Conservation (phyloP, 331 rosid genomes). For the Ulmus americana region DNA sequence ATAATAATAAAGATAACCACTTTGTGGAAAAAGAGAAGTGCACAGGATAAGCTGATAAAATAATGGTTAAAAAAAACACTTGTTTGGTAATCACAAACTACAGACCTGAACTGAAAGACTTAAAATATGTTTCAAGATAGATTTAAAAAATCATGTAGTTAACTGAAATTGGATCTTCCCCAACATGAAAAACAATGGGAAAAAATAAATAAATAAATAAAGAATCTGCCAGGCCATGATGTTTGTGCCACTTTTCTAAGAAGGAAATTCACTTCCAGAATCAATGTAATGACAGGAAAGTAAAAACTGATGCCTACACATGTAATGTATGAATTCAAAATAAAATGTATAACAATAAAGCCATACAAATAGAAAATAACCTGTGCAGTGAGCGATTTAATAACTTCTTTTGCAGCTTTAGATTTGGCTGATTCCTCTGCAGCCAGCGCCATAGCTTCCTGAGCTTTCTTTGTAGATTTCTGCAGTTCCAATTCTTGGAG, state of each 20-base stretch:
- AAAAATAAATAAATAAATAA: too few relatives aligned
- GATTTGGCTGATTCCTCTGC: constrained; percentile 82
- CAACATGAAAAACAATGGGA: too few relatives aligned
- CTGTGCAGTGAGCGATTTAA: constrained; percentile 86
- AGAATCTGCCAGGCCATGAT: not conserved
- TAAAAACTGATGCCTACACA: not conserved
- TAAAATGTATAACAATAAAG: not conserved
- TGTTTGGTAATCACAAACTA: not conserved
- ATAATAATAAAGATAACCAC: not conserved
- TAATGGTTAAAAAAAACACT: not conserved
- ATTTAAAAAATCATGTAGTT: too few relatives aligned
- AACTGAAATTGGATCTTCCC: too few relatives aligned
- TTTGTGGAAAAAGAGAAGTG: not conserved
- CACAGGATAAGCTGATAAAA: not conserved
- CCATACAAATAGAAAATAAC: constrained; percentile 33
- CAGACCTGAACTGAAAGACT: too few relatives aligned
- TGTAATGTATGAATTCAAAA: constrained; percentile 2
- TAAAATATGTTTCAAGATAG: too few relatives aligned
- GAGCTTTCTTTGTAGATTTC: constrained; percentile 65
- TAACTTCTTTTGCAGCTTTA: constrained; percentile 89
- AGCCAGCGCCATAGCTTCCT: constrained; percentile 69
- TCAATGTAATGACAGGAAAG: constrained; percentile 1
- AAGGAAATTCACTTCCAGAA: not conserved
- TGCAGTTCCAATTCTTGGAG: constrained; percentile 75
- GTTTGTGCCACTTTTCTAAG: not conserved